These are phyloP conservation scores for Lavandula angustifolia DNA, from an alignment of 257 asterid species.

Conservation along the genomic window DNA sequence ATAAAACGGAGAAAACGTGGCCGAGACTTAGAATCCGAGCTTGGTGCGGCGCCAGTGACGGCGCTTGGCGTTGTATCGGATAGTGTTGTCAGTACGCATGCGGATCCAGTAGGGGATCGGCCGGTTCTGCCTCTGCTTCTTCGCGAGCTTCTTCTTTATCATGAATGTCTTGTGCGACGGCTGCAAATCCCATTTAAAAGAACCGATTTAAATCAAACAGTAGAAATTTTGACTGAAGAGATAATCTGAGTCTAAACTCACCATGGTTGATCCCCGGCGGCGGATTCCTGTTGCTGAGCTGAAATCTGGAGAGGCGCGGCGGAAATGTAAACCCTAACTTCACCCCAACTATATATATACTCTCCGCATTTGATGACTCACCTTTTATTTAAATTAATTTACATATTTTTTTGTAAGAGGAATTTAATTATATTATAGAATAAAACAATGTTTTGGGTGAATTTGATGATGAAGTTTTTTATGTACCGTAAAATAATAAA, in stretches of 20 bases:
- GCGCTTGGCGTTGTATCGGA: slow-evolving; percentile 63
- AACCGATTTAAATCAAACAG: neutral
- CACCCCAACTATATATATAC: no score
- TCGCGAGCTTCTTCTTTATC: slow-evolving; percentile 25
- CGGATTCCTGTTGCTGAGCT: slow-evolving; percentile 10
- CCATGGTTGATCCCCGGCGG: slow-evolving; percentile 38
- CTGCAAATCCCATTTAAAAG: slow-evolving; percentile 27
- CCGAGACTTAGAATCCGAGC: slow-evolving; percentile 49
- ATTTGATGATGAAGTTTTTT: no score
- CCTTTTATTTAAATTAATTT: no score
- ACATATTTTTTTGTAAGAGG: no score
- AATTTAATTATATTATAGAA: no score
- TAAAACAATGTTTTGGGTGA: no score
- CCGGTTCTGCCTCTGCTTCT: slow-evolving; percentile 38
- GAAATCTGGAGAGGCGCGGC: slow-evolving; percentile 3
- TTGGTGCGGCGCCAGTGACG: slow-evolving; percentile 68
- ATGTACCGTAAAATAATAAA: no score
- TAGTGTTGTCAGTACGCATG: slow-evolving; percentile 59
- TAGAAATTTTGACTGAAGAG: neutral
- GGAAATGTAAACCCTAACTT: no score
- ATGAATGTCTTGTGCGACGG: slow-evolving; percentile 57
- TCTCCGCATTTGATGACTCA: no score
- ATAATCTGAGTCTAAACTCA: neutral
- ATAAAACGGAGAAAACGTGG: neutral
- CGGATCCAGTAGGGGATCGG: slow-evolving; percentile 63